These are phyloP conservation scores for Patellifolia procumbens DNA, from an alignment of 179 eudicot species.

Conservation along the genomic window DNA sequence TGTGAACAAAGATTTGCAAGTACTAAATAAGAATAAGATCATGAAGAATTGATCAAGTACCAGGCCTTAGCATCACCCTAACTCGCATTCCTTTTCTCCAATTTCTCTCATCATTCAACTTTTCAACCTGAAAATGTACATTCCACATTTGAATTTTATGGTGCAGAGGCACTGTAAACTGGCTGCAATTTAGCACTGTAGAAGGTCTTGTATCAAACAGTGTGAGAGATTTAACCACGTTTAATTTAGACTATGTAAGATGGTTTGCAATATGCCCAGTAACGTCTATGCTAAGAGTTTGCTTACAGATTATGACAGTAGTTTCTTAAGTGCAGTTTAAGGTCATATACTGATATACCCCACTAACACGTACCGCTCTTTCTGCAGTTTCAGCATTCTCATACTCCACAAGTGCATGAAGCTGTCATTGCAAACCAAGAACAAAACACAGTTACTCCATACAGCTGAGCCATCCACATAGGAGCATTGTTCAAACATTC, in stretches of 20 bases:
- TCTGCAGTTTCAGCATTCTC: slow-evolving; percentile 78
- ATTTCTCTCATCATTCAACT: slow-evolving; percentile 78
- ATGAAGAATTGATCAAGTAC: slow-evolving; percentile 35
- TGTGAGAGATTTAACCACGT: no score
- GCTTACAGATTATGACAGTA: no score
- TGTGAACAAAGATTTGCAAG: background rate
- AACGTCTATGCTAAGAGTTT: no score
- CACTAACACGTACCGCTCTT: slow-evolving; percentile 58
- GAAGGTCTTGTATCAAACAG: no score
- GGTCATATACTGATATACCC: background rate
- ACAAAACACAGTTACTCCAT: background rate
- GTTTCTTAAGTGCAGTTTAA: background rate
- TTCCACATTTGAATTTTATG: background rate
- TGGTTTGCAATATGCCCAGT: no score
- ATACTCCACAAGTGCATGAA: slow-evolving; percentile 89
- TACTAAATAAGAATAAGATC: background rate
- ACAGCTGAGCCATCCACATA: background rate
- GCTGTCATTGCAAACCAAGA: slow-evolving; percentile 37
- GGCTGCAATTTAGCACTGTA: no score
- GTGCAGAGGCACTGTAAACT: background rate
- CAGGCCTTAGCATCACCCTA: slow-evolving; percentile 60
- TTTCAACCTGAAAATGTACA: slow-evolving; percentile 57
- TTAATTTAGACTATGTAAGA: no score
- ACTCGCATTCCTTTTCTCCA: slow-evolving; percentile 96
- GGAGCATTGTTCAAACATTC: background rate